Evolutionary conservation across 2,329 filamentous ascomycete genomes (phyloP).

Genomic region (Pyricularia grisea): DNA sequence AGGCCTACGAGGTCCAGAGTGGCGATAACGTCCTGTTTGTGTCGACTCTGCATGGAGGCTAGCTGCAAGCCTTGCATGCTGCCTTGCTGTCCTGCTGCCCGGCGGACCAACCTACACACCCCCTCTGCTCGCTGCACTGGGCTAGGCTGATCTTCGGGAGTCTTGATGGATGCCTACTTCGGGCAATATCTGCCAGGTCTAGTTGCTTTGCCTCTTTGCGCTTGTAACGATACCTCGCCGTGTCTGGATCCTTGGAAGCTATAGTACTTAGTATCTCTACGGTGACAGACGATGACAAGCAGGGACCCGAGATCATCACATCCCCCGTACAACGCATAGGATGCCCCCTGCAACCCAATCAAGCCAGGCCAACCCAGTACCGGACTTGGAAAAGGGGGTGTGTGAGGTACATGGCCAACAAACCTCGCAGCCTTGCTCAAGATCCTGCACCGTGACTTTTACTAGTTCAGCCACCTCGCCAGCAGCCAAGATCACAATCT

Average conservation of each 20-base stretch:
- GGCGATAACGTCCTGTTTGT: constrained; percentile 92
- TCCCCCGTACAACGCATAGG: not conserved
- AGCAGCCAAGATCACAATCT: not conserved
- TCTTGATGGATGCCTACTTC: not conserved
- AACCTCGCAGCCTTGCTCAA: not conserved
- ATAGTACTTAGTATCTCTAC: not conserved
- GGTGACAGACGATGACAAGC: not conserved
- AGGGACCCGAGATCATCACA: not conserved
- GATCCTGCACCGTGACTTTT: not conserved
- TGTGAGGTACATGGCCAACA: not conserved
- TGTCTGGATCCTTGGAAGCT: not conserved
- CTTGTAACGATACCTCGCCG: not conserved
- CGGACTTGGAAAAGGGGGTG: not conserved
- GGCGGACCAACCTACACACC: not conserved
- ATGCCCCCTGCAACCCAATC: not conserved
- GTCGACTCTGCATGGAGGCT: constrained; percentile 91
- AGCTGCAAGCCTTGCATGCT: constrained; percentile 14
- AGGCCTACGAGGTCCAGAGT: constrained; percentile 72
- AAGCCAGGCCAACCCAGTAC: not conserved
- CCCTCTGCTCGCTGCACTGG: not conserved
- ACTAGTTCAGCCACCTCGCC: not conserved
- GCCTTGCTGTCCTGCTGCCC: not conserved
- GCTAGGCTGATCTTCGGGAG: not conserved
- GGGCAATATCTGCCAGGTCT: not conserved
- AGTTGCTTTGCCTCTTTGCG: not conserved